phyloP scores from a whole-genome alignment of 1,284 basidiomycete genomes.

The Marasmius tenuissimus region DNA sequence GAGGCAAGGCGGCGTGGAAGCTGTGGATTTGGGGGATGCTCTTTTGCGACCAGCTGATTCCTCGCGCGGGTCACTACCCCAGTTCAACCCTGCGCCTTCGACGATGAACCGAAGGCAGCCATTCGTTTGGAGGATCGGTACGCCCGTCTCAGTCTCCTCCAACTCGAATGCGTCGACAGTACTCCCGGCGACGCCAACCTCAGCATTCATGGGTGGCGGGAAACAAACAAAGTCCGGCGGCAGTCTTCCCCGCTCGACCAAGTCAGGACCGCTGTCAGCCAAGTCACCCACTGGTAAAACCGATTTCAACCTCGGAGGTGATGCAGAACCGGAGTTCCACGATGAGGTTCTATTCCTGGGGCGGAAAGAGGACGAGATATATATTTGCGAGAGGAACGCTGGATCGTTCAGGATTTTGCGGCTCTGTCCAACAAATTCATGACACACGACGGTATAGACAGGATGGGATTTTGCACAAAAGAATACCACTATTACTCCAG shows the following conservation, averaged over 20 bases:
- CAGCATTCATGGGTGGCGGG: neutral
- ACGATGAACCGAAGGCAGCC: conserved; percentile 66
- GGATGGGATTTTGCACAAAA: neutral
- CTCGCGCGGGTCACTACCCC: conserved; percentile 65
- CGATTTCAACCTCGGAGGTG: conserved; percentile 47
- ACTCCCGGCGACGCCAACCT: conserved; percentile 35
- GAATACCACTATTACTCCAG: neutral
- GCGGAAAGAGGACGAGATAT: conserved; percentile 70
- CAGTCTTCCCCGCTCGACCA: conserved; percentile 36
- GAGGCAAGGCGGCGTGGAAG: conserved; percentile 80
- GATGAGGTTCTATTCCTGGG: conserved; percentile 80
- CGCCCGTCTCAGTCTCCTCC: conserved; percentile 51
- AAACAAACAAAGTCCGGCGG: conserved; percentile 21
- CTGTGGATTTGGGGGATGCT: conserved; percentile 74
- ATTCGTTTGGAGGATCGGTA: conserved; percentile 79
- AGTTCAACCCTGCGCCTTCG: conserved; percentile 60
- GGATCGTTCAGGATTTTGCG: conserved; percentile 73
- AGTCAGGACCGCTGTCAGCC: conserved; percentile 44
- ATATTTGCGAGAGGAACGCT: conserved; percentile 74
- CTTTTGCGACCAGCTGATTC: conserved; percentile 73
- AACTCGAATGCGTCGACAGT: conserved; percentile 36
- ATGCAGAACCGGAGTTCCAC: conserved; percentile 53
- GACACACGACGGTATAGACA: neutral
- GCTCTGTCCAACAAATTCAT: conserved; percentile 43
- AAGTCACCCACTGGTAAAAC: conserved; percentile 47